Base-by-base conservation (phyloP, 495 filamentous ascomycete species). In the Oidiodendron maius region DNA sequence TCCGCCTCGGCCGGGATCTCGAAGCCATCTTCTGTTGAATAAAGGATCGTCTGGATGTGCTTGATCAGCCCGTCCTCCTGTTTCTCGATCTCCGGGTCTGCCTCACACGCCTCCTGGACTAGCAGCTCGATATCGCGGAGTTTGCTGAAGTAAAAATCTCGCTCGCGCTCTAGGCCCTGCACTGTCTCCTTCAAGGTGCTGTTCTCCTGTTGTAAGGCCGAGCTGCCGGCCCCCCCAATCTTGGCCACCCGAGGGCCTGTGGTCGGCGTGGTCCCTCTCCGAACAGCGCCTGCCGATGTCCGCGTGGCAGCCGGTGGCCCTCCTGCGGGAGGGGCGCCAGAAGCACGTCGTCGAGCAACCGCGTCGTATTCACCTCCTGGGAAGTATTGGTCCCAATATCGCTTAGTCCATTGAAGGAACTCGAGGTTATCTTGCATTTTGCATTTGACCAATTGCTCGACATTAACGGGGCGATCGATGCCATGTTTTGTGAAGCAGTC, bases 351-450 rank as follows among this genome's bases (percentile, higher is more conserved):
- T 53, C 93, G 81, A 39, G 69, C 70, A 18, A 95, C 72, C 9
- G 93, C 87, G 67, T 98, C 93, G 69, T 98, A 98, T 53, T 97
- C 93, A 44, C 88, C 88, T 38, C 91, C 93, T 8, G 93, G 90
- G 63, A 84, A 98, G 76, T 96, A 89, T 62, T 96, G 91, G 62
- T 98, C 94, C 93, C 93, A 98, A 71, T 89, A 95, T 54, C 75
- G 71, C 78, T 97, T 97, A 44, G 78, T 82, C 87, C 88, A 98
- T 71, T 98, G 93, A 26, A 98, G 80, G 68, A 97, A 98, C 62
- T 96, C 94, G 52, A 98, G 89, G 72, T 98, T 98, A 65, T 98
- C 93, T 71, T 98, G 93, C 88, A 98, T 97, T 71, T 94, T 95
- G 76, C 93, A 98, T 69, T 96, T 97, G 54, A 89, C 77, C 47